These are phyloP conservation scores for Cyberlindnera xylosilytica DNA, from an alignment of 805 yeast species.

Conservation along the genomic window DNA sequence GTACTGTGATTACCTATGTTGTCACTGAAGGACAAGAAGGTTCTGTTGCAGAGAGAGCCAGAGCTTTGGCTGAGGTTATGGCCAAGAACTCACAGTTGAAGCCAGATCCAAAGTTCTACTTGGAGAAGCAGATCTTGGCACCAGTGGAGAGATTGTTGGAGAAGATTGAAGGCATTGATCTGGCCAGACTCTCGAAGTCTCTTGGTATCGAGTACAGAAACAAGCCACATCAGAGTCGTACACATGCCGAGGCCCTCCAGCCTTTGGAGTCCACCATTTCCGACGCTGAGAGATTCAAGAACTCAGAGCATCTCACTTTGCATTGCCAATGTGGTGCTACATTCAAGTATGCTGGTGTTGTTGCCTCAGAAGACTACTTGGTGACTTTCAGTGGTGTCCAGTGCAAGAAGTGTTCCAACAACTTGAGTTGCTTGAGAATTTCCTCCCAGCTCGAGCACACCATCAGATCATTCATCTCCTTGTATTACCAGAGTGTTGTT, in stretches of 20 bases:
- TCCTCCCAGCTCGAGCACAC: constrained; percentile 73
- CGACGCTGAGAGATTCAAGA: constrained; percentile 79
- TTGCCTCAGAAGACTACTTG: constrained; percentile 55
- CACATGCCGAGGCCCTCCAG: constrained; percentile 42
- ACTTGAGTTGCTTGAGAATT: constrained; percentile 50
- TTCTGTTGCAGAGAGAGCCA: constrained; percentile 75
- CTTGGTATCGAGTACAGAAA: constrained; percentile 72
- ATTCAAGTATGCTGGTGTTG: constrained; percentile 75
- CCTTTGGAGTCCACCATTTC: constrained; percentile 81
- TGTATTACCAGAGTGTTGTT: constrained; percentile 85
- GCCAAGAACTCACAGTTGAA: constrained; percentile 44
- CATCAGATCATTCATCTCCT: constrained; percentile 64
- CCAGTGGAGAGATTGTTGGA: constrained; percentile 88
- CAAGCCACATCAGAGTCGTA: constrained; percentile 30
- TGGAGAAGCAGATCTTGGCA: constrained; percentile 85
- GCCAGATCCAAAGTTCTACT: constrained; percentile 77
- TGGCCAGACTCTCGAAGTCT: constrained; percentile 68
- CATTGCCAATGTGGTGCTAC: constrained; percentile 58
- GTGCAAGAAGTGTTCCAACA: constrained; percentile 59
- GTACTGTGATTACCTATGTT: constrained; percentile 85
- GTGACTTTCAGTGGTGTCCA: constrained; percentile 67
- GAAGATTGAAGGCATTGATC: constrained; percentile 82
- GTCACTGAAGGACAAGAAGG: constrained; percentile 55
- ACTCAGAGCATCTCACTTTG: constrained; percentile 51
- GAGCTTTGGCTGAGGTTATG: constrained; percentile 73